Evolutionary conservation across 768 basidiomycete genomes (phyloP).

Genomic region (Lentinula raphanica): DNA sequence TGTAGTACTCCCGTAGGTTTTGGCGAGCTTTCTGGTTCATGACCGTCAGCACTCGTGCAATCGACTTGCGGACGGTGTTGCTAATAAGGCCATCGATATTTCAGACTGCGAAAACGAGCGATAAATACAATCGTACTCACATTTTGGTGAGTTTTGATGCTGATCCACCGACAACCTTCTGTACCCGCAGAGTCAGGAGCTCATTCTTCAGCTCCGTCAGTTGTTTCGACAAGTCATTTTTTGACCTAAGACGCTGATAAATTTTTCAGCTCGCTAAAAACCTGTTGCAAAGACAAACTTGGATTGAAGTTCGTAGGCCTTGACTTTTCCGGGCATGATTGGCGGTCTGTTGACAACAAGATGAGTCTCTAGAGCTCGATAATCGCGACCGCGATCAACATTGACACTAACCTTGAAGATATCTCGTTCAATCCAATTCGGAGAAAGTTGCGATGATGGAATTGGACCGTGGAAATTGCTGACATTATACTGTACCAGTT

Average conservation of each 20-base stretch:
- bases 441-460: neutral
- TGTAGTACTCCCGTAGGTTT: slow-evolving; percentile 97
- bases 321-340: slow-evolving; percentile 88
- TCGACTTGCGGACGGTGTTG: slow-evolving; percentile 94
- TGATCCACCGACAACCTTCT: slow-evolving; percentile 96
- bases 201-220: slow-evolving; percentile 92
- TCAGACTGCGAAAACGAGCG: neutral
- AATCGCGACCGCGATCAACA: neutral
- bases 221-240: slow-evolving; percentile 95
- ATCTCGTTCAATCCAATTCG: neutral
- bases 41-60: slow-evolving; percentile 96
- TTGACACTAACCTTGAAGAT: slow-evolving; percentile 7
- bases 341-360: slow-evolving; percentile 17
- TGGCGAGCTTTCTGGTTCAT: slow-evolving; percentile 98
- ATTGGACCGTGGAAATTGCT: neutral
- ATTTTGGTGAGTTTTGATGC: slow-evolving; percentile 96
- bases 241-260: slow-evolving; percentile 55
- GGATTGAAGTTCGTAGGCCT: slow-evolving; percentile 93
- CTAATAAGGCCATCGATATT: slow-evolving; percentile 37
- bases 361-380: neutral
- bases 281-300: slow-evolving; percentile 51
- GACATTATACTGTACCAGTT: neutral
- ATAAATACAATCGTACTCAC: slow-evolving; percentile 43
- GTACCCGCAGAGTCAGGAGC: slow-evolving; percentile 89
- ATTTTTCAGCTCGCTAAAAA: slow-evolving; percentile 7